These are phyloP conservation scores for Middelhovenomyces tepae DNA, from an alignment of 805 yeast genomes.

Conservation along the genomic window DNA sequence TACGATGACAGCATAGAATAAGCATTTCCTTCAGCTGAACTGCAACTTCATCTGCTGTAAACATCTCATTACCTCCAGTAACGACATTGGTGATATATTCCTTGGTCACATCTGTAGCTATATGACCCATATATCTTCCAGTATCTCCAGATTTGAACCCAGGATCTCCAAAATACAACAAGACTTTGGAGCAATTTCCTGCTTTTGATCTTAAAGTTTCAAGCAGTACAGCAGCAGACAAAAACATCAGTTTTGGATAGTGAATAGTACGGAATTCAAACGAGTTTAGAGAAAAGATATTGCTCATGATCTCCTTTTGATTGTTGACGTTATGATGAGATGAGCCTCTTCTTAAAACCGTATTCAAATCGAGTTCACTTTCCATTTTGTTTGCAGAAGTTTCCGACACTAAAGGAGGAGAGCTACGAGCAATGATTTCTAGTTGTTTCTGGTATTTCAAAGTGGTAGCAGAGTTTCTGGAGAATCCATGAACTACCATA, in stretches of 20 bases:
- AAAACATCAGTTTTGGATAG: conserved; percentile 74
- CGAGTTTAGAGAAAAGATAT: conserved; percentile 39
- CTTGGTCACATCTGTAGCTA: conserved; percentile 51
- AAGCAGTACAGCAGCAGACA: conserved; percentile 70
- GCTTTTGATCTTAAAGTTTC: conserved; percentile 71
- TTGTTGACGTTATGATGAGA: conserved; percentile 71
- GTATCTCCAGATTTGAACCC: conserved; percentile 61
- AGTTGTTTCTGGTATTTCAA: conserved; percentile 41
- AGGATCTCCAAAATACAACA: conserved; percentile 81
- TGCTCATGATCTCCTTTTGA: conserved; percentile 41
- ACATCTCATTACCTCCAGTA: conserved; percentile 44
- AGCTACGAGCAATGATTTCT: conserved; percentile 66
- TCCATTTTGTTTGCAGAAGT: conserved; percentile 75
- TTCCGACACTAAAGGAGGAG: conserved; percentile 85
- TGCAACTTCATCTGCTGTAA: conserved; percentile 52
- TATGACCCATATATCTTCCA: conserved; percentile 55
- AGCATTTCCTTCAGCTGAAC: conserved; percentile 61
- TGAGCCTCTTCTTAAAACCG: conserved; percentile 82
- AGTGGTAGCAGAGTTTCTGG: conserved; percentile 42
- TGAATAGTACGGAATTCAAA: conserved; percentile 49
- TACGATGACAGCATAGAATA: conserved; percentile 68
- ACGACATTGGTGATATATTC: conserved; percentile 47
- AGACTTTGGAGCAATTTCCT: conserved; percentile 73
- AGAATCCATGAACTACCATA: conserved; percentile 81
- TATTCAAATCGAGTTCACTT: conserved; percentile 84